Evolutionary conservation across 2,329 filamentous ascomycete species (phyloP).

Genomic region (Chaetomiaceae sp.): DNA sequence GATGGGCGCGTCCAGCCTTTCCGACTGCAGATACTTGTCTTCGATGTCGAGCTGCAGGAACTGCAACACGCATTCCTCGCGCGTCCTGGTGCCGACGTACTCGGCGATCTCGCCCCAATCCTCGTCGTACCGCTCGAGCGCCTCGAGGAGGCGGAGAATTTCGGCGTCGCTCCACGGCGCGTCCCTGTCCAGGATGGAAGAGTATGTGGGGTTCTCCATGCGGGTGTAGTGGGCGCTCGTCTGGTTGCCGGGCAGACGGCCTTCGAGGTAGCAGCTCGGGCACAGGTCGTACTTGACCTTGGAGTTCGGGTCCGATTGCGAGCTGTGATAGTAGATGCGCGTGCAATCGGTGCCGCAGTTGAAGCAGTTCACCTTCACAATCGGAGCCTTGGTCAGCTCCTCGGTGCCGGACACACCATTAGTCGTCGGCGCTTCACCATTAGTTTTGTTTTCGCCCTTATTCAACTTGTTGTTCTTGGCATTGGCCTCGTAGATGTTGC

Average conservation of each 20-base stretch:
- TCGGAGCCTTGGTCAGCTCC: conserved; percentile 58
- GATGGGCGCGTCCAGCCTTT: conserved; percentile 50
- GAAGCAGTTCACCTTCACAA: conserved; percentile 73
- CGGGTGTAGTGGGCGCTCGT: conserved; percentile 77
- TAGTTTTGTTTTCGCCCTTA: conserved; percentile 67
- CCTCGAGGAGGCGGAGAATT: conserved; percentile 82
- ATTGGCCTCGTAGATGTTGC: conserved; percentile 91
- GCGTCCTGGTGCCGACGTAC: conserved; percentile 82
- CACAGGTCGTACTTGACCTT: conserved; percentile 82
- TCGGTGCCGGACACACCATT: conserved; percentile 59
- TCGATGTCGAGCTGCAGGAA: conserved; percentile 96
- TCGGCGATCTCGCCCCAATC: conserved; percentile 93
- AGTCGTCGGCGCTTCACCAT: conserved; percentile 62
- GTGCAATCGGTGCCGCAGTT: conserved; percentile 89
- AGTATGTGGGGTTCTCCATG: conserved; percentile 81
- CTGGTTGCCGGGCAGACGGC: conserved; percentile 73
- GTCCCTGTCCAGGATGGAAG: conserved; percentile 71
- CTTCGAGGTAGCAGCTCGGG: conserved; percentile 82
- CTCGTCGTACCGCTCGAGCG: conserved; percentile 85
- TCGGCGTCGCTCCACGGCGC: conserved; percentile 89
- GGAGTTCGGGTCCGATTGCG: conserved; percentile 50
- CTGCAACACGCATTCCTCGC: conserved; percentile 94
- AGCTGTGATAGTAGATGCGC: conserved; percentile 54
- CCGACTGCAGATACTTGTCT: conserved; percentile 88
- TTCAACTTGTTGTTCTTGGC: conserved; percentile 70